These are phyloP conservation scores for Trypanosoma vivax DNA, from an alignment of 208 protist genomes.

Conservation along the genomic window DNA sequence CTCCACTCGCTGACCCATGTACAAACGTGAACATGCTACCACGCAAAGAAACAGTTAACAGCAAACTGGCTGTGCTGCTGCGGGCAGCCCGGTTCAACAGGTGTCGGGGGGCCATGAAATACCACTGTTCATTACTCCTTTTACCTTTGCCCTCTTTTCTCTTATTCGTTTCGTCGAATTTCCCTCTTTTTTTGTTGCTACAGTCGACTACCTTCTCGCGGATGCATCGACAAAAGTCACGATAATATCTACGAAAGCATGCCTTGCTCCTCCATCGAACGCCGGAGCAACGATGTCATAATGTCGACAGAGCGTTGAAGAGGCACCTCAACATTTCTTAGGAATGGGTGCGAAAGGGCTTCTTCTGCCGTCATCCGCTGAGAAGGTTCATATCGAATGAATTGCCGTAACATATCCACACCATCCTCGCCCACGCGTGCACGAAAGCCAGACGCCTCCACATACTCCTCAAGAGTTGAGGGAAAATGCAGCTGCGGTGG, in stretches of 20 bases:
- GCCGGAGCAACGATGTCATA: constrained; percentile 47
- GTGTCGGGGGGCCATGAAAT: too few species aligned
- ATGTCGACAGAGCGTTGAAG: constrained; percentile 30
- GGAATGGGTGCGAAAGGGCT: constrained; percentile 60
- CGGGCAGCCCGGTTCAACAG: too few species aligned
- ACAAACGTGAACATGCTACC: too few species aligned
- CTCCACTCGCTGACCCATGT: too few species aligned
- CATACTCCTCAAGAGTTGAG: constrained; percentile 44
- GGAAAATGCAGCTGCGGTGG: constrained; percentile 47
- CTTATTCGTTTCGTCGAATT: too few species aligned
- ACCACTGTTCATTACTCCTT: too few species aligned
- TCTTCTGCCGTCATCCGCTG: constrained; percentile 56
- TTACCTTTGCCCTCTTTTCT: too few species aligned
- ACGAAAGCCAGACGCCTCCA: constrained; percentile 37
- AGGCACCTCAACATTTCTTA: constrained; percentile 26
- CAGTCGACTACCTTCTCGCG: too few species aligned
- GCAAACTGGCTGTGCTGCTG: too few species aligned
- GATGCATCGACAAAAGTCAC: too few species aligned
- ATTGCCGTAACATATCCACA: constrained; percentile 54
- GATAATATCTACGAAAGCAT: constrained; percentile 10
- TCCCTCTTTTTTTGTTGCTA: too few species aligned
- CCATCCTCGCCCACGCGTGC: constrained; percentile 37
- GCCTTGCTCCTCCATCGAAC: constrained; percentile 30
- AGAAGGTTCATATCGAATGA: constrained; percentile 62
- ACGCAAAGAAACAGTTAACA: too few species aligned